Conservation (phyloP, 2,329 filamentous ascomycete species). For the Leptographium lundbergii region DNA sequence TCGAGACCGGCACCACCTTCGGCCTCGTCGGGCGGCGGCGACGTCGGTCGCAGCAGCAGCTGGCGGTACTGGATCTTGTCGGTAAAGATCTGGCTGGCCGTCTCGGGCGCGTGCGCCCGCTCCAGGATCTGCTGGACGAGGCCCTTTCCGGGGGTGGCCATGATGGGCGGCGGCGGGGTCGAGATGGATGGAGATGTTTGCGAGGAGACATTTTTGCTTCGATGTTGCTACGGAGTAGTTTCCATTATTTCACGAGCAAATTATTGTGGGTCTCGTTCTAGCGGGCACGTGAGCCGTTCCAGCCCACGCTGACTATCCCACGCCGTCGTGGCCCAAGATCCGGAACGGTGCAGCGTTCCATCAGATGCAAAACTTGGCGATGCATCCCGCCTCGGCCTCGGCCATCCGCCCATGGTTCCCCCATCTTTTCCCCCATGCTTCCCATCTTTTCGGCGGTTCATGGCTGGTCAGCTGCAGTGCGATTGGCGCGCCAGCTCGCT, state of each 20-base stretch:
- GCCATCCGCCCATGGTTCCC: too few relatives aligned
- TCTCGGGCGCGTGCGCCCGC: conserved; percentile 67
- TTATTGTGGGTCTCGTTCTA: background rate
- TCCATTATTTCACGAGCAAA: background rate
- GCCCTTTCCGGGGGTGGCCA: conserved; percentile 22
- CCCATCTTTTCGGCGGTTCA: too few relatives aligned
- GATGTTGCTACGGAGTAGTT: too few relatives aligned
- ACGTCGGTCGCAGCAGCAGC: conserved; percentile 64
- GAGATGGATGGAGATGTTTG: background rate
- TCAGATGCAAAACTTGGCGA: too few relatives aligned
- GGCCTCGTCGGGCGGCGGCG: conserved; percentile 46
- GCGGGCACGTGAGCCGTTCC: too few relatives aligned
- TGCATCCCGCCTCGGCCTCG: too few relatives aligned
- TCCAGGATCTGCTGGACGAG: conserved; percentile 46
- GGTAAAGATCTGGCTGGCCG: conserved; percentile 57
- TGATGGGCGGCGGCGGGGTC: background rate
- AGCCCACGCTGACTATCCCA: too few relatives aligned
- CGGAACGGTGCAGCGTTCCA: too few relatives aligned
- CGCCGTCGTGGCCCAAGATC: too few relatives aligned
- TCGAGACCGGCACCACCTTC: conserved; percentile 46
- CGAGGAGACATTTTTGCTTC: background rate
- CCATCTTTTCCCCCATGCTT: too few relatives aligned
- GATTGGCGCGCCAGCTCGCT: background rate
- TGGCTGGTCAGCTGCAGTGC: background rate
- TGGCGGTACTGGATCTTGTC: conserved; percentile 77